These are phyloP conservation scores for Lentinula aciculospora DNA, from an alignment of 768 basidiomycete genomes.

Conservation along the genomic window DNA sequence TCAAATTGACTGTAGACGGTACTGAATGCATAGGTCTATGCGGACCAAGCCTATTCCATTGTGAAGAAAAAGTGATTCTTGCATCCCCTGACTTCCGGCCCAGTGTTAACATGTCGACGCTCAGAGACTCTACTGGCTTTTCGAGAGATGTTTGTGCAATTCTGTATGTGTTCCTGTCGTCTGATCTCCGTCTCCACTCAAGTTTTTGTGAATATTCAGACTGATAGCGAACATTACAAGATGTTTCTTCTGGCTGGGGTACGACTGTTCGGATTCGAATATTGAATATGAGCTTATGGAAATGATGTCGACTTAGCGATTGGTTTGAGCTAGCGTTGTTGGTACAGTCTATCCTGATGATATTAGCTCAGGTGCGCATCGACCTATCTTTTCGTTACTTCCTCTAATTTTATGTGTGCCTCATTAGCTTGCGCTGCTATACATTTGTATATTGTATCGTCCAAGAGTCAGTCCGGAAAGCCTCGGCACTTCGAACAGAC, in stretches of 20 bases:
- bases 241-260: slow-evolving; percentile 90
- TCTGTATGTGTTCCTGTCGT: slow-evolving; percentile 37
- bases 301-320: slow-evolving; percentile 27
- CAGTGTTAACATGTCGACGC: slow-evolving; percentile 1
- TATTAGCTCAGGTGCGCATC: slow-evolving; percentile 64
- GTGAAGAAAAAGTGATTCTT: slow-evolving; percentile 56
- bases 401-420: slow-evolving; percentile 8
- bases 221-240: slow-evolving; percentile 81
- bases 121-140: slow-evolving; percentile 79
- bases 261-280: slow-evolving; percentile 7
- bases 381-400: slow-evolving; percentile 2
- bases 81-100: background rate
- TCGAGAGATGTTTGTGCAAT: slow-evolving; percentile 86
- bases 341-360: slow-evolving; percentile 83
- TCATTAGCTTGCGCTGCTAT: slow-evolving; percentile 67
- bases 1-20: background rate
- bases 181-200: background rate
- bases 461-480: slow-evolving; percentile 56
- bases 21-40: slow-evolving; percentile 50
- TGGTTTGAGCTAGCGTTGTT: slow-evolving; percentile 73
- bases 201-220: slow-evolving; percentile 25
- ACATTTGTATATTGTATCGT: slow-evolving; percentile 75
- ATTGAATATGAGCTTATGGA: background rate
- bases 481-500: slow-evolving; percentile 54
- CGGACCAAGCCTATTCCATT: slow-evolving; percentile 79